phyloP scores from a whole-genome alignment of 1,284 basidiomycete species.

The Ustanciosporium gigantosporum region DNA sequence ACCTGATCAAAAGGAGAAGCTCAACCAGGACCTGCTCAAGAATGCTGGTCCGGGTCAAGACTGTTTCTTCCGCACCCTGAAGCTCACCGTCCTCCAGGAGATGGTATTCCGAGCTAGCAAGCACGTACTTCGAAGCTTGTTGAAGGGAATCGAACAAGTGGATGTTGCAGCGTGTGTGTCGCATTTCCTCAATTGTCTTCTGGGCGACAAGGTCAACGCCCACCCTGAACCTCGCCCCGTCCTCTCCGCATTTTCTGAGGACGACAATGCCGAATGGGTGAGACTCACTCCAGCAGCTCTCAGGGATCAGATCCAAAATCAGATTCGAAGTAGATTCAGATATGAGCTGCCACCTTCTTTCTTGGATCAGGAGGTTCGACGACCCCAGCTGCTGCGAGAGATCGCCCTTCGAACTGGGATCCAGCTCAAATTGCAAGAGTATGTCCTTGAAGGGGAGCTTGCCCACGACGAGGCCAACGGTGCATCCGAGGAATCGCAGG shows the following conservation, averaged over 20 bases:
- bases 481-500: conserved; percentile 40
- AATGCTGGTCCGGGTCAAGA: conserved; percentile 55
- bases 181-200: conserved; percentile 68
- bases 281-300: conserved; percentile 65
- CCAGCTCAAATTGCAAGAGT: conserved; percentile 66
- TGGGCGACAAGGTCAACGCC: conserved; percentile 64
- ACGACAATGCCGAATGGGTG: conserved; percentile 60
- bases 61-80: conserved; percentile 52
- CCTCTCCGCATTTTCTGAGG: conserved; percentile 34
- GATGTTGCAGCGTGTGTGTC: conserved; percentile 57
- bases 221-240: conserved; percentile 60
- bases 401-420: conserved; percentile 65
- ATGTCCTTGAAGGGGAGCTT: conserved; percentile 61
- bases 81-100: conserved; percentile 64
- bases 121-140: conserved; percentile 64
- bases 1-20: conserved; percentile 62
- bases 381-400: conserved; percentile 65
- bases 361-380: conserved; percentile 60
- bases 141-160: conserved; percentile 34
- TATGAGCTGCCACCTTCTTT: conserved; percentile 63
- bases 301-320: conserved; percentile 60
- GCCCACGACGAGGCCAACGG: conserved; percentile 5
- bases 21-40: conserved; percentile 46
- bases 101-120: conserved; percentile 68
- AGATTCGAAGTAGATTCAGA: conserved; percentile 65